phyloP scores from a whole-genome alignment of 345 rosid species.

The Diplotaxis tenuifolia region DNA sequence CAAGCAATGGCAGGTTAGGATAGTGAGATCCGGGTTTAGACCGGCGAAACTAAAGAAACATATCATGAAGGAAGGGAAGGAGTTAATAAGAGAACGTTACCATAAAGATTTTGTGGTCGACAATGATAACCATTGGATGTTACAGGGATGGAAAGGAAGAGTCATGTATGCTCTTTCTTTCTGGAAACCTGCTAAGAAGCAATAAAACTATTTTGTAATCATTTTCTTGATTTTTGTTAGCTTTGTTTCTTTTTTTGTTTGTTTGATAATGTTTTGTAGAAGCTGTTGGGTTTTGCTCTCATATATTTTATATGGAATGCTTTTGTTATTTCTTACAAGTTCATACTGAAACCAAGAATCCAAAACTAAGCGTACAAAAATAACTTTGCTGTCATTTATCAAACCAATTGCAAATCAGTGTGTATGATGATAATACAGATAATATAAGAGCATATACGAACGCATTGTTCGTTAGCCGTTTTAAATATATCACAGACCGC shows the following conservation, averaged over 20 bases:
- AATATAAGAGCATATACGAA: too few relatives aligned
- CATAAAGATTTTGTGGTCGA: constrained; percentile 65
- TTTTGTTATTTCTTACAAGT: constrained; percentile 10
- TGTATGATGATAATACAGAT: not conserved
- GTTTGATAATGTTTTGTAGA: not conserved
- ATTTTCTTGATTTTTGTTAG: not conserved
- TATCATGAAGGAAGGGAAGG: constrained; percentile 46
- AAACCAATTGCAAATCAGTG: not conserved
- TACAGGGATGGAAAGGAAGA: constrained; percentile 92
- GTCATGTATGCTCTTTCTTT: constrained; percentile 58
- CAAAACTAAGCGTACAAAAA: not conserved
- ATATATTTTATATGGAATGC: not conserved
- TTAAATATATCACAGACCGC: too few relatives aligned
- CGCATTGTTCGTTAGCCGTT: too few relatives aligned
- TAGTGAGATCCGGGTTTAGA: constrained; percentile 58
- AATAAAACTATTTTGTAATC: not conserved
- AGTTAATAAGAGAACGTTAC: constrained; percentile 43
- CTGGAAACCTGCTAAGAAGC: constrained; percentile 58
- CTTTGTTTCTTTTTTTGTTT: not conserved
- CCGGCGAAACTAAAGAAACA: constrained; percentile 50
- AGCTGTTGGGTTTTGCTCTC: constrained; percentile 1
- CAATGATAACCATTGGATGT: constrained; percentile 68
- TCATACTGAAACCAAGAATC: constrained; percentile 1
- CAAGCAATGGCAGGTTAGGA: constrained; percentile 69
- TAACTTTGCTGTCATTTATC: not conserved